These are phyloP conservation scores for sunflower (Helianthus annuus) DNA, from an alignment of 129 eudicot species.

Conservation along the genomic window DNA sequence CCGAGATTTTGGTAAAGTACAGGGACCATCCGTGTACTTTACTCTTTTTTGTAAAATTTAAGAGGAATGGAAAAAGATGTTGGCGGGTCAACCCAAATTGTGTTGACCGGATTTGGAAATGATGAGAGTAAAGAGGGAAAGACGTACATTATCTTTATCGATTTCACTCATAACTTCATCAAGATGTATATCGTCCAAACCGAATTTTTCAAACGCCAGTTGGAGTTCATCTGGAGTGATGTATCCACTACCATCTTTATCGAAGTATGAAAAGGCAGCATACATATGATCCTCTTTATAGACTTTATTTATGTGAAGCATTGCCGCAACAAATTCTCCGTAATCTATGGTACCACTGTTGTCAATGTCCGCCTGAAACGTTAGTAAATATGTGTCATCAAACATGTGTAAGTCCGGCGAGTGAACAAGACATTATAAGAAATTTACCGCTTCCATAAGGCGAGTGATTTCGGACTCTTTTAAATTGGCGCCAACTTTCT, in stretches of 20 bases:
- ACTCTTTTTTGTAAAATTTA: background rate
- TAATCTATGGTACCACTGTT: conserved; percentile 94
- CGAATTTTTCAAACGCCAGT: conserved; percentile 80
- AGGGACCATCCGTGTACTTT: too few relatives aligned
- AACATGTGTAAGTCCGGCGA: too few relatives aligned
- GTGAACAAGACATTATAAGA: too few relatives aligned
- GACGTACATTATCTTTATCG: conserved; percentile 73
- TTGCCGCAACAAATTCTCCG: conserved; percentile 85
- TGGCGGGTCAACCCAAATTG: background rate
- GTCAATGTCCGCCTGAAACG: conserved; percentile 78
- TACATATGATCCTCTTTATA: conserved; percentile 83
- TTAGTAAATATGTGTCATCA: conserved; percentile 6
- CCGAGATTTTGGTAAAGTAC: too few relatives aligned
- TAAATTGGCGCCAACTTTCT: conserved; percentile 75
- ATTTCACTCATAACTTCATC: conserved; percentile 83
- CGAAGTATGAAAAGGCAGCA: conserved; percentile 88
- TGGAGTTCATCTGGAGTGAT: conserved; percentile 90
- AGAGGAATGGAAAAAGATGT: background rate
- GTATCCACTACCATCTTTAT: conserved; percentile 93
- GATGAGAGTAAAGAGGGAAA: conserved; percentile 17
- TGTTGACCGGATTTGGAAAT: background rate
- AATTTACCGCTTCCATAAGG: conserved; percentile 84
- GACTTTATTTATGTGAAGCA: conserved; percentile 83
- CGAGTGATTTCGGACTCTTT: conserved; percentile 65
- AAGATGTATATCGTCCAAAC: conserved; percentile 62